Percentiles rank a stretch among this genome's conserved stretches.
These are phyloP conservation scores for Yarrowia osloensis DNA, from an alignment of 805 yeast species.

Conservation along the genomic window DNA sequence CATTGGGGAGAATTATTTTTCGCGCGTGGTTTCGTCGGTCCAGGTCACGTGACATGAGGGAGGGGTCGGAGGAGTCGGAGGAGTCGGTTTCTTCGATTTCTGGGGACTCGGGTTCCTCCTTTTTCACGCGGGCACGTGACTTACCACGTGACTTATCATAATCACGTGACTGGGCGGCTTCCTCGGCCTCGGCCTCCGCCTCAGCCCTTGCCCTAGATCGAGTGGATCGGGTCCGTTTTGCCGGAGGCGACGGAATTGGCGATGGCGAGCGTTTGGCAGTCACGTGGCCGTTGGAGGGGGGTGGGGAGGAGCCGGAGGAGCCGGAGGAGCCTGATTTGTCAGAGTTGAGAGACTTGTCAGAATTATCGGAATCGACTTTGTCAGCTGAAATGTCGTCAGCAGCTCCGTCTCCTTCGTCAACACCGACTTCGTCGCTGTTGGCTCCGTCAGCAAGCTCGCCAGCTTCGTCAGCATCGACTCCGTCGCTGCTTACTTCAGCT, in stretches of 20 bases:
- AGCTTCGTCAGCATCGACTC: too few relatives aligned
- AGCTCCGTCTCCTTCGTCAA: too few relatives aligned
- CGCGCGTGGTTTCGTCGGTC: background rate
- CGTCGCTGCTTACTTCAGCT: background rate
- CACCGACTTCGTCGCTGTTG: too few relatives aligned
- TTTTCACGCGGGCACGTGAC: background rate
- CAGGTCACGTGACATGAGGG: background rate
- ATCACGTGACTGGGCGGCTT: background rate
- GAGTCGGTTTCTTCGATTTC: too few relatives aligned
- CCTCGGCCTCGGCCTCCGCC: background rate
- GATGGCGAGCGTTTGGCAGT: background rate
- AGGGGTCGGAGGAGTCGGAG: too few relatives aligned
- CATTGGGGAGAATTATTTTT: background rate
- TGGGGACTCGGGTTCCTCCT: background rate
- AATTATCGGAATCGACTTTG: too few relatives aligned
- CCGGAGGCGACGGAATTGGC: background rate
- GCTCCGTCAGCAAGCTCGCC: too few relatives aligned
- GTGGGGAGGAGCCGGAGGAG: too few relatives aligned
- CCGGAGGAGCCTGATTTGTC: too few relatives aligned
- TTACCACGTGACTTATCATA: background rate
- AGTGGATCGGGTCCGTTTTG: constrained; percentile 17
- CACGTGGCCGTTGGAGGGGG: too few relatives aligned
- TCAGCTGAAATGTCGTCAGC: too few relatives aligned
- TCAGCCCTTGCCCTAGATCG: background rate
- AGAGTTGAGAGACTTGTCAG: too few relatives aligned